A percentile compares a stretch with the other conserved stretches of the same genome.
phyloP scores from a whole-genome alignment of 306 rosid genomes.

The Fragaria iinumae region DNA sequence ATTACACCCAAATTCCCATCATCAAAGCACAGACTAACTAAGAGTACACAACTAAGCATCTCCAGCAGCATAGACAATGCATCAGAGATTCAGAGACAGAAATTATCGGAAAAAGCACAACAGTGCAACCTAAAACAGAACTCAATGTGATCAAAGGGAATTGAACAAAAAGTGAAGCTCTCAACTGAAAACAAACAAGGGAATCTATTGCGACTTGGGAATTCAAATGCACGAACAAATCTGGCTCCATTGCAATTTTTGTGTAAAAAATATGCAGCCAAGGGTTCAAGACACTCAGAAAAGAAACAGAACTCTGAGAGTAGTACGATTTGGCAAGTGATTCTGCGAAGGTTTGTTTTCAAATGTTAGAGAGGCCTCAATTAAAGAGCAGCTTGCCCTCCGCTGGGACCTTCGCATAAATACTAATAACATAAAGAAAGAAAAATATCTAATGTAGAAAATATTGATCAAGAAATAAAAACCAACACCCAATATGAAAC shows the following conservation, averaged over 20 bases:
- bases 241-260: neutral
- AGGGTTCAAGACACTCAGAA: constrained; percentile 42
- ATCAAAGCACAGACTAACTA: no score
- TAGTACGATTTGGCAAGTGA: constrained; percentile 69
- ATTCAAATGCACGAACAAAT: neutral
- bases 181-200: neutral
- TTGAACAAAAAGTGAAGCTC: neutral
- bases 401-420: constrained; percentile 81
- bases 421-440: neutral
- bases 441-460: constrained; percentile 28
- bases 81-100: neutral
- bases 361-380: constrained; percentile 78
- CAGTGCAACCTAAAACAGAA: neutral
- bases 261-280: constrained; percentile 27
- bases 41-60: no score
- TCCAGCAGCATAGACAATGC: no score
- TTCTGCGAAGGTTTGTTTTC: constrained; percentile 52
- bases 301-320: constrained; percentile 30
- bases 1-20: neutral
- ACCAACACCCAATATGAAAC: constrained; percentile 30
- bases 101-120: neutral
- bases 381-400: constrained; percentile 52
- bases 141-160: neutral
- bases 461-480: constrained; percentile 11
- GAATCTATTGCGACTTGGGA: neutral